Evolutionary conservation across 345 rosid genomes (phyloP), one percentile per base, ranked within the genome.

Genomic region (Eutrema heterophyllum): DNA sequence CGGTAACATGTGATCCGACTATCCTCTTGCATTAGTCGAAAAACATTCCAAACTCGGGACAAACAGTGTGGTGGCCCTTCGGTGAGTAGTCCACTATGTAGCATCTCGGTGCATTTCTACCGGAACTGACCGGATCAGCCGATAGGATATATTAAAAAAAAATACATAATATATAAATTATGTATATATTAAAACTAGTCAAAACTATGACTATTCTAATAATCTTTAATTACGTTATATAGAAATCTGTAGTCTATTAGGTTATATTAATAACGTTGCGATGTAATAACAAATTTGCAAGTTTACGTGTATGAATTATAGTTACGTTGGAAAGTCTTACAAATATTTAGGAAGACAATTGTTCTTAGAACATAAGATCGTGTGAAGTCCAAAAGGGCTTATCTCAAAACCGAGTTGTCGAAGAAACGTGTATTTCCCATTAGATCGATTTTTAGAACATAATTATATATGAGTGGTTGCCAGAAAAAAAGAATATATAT

Each of bases 341-440:
- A 21, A 41, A 9, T 15, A 52, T 72, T 67, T 67, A 51, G 48
- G 54, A 75, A 68, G 49, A 38, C 40, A 73, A 67, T 12, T 67
- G 45, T 59, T 59, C 9, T 27, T 69, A 64, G 59, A 76, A 55
- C 67, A 55, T 30, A 69, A 69, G 45, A 69, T 55, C 30, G 26
- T 62, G 64, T 43, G 49, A 76, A 61, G 75, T 76, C 70, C 59
- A 69, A 49, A 35, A 50, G 75, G 49, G 39, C 27, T 76, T 69
- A 62, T 70, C 73, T 41, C 52, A 11, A 54, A 76, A 63, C 70
- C 75, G 66, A 69, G 65, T 69, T 76, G 52, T 70, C 59, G 52
- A 53, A 39, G 71, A 76, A 76, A 70, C 75, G 71, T 76, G 71
- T 70, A 27, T 45, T 10, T 55, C 18, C 70, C 59, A 62, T 62